Evolutionary conservation across 2,329 filamentous ascomycete species (phyloP), one percentile per base, ranked within the genome.

Genomic region (Colletotrichum gloeosporioides): DNA sequence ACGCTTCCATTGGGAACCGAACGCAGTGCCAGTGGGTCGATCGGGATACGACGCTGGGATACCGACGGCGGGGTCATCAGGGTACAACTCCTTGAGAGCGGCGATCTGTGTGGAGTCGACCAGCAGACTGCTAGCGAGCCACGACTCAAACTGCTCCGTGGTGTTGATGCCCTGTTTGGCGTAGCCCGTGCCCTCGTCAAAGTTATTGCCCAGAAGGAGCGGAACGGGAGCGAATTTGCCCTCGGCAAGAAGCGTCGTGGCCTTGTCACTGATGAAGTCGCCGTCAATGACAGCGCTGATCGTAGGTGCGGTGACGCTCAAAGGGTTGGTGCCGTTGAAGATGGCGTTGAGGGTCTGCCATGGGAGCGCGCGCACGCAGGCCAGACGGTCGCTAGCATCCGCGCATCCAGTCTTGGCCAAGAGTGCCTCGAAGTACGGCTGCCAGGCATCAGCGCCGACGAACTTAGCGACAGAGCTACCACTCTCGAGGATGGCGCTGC

Each of bases 141-240:
- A 85, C 27, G 81, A 80, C 64, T 85, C 82, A 79, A 93, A 90
- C 64, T 92, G 86, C 18, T 84, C 86, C 13, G 87, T 89, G 2
- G 88, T 91, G 80, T 92, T 89, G 77, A 93, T 88, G 4, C 91
- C 83, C 1, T 83, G 84, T 2, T 85, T 89, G 6, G 90, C 86
- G 81, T 93, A 93, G 4, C 93, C 81, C 0, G 92, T 93, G 7
- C 92, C 92, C 81, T 94, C 92, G 80, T 94, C 92, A 85, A 93
- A 91, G 82, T 92, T 90, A 80, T 92, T 88, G 55, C 92, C 92
- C 31, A 91, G 85, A 69, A 94, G 93, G 79, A 93, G 88, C 6
- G 92, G 92, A 0, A 94, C 90, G 15, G 90, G 88, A 72, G 93
- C 90, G 77, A 94, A 94, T 25, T 88, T 87, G 59, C 92, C 92